A percentile compares a stretch with the other conserved stretches of the same genome.
Evolutionary conservation across 169 alveolate genomes (phyloP).

Genomic region (Plasmodium inui): DNA sequence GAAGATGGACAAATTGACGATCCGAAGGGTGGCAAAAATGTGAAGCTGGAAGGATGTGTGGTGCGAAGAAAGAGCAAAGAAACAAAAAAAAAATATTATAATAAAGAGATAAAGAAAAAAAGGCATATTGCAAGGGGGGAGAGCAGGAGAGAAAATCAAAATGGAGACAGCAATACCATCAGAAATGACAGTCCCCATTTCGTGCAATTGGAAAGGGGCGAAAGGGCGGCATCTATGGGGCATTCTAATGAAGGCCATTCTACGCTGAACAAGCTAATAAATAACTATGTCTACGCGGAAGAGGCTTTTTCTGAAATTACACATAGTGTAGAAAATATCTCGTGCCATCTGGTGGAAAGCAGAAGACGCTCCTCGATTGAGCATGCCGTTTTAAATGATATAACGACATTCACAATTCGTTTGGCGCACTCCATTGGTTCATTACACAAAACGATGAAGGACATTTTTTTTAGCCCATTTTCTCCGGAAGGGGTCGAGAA

Average conservation of each 20-base stretch:
- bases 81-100: not conserved
- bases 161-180: not conserved
- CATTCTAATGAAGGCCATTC: not conserved
- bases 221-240: not conserved
- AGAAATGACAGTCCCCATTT: not conserved
- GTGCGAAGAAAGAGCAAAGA: not conserved
- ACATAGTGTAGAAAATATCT: not conserved
- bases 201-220: not conserved
- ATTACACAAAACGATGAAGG: not conserved
- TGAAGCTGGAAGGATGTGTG: not conserved
- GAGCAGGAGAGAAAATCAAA: not conserved
- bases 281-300: not conserved
- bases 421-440: not conserved
- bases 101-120: not conserved
- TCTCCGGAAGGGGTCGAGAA: not conserved
- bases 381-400: not conserved
- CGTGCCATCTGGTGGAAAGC: not conserved
- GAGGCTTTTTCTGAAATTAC: not conserved
- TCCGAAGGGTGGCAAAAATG: not conserved
- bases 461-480: not conserved
- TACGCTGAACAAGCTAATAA: not conserved
- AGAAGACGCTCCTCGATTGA: not conserved
- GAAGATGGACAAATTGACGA: not conserved
- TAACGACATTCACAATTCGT: not conserved
- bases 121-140: not conserved